These are phyloP conservation scores for Capronia americana DNA, from an alignment of 2,329 filamentous ascomycete species.

Conservation along the genomic window DNA sequence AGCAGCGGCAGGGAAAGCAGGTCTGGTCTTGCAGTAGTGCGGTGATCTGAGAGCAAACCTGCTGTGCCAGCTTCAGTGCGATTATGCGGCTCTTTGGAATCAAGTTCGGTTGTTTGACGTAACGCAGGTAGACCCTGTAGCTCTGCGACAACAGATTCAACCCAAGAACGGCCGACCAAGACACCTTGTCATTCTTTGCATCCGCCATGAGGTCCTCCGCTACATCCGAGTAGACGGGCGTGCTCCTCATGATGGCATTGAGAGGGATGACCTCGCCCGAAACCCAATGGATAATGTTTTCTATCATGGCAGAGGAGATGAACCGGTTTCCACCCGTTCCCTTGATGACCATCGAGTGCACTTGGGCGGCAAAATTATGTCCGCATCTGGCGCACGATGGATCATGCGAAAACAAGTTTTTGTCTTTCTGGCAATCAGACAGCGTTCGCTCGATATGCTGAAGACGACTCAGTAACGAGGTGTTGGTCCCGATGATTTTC, in stretches of 20 bases:
- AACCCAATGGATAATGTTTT: slow-evolving; percentile 39
- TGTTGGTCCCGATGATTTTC: slow-evolving; percentile 13
- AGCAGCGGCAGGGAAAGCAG: slow-evolving; percentile 42
- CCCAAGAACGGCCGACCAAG: slow-evolving; percentile 36
- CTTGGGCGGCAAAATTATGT: slow-evolving; percentile 33
- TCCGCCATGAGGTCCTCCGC: slow-evolving; percentile 34
- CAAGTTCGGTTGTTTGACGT: slow-evolving; percentile 11
- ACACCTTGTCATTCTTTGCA: slow-evolving; percentile 24
- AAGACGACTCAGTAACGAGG: slow-evolving; percentile 24
- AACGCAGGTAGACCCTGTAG: slow-evolving; percentile 37
- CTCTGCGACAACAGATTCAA: slow-evolving; percentile 38
- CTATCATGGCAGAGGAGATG: slow-evolving; percentile 32
- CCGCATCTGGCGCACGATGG: slow-evolving; percentile 26
- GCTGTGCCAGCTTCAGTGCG: slow-evolving; percentile 40
- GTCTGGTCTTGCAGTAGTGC: slow-evolving; percentile 37
- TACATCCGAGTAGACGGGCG: slow-evolving; percentile 37
- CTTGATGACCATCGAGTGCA: slow-evolving; percentile 17
- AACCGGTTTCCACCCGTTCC: not conserved
- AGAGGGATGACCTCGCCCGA: slow-evolving; percentile 13
- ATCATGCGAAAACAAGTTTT: slow-evolving; percentile 2
- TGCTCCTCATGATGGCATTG: slow-evolving; percentile 33
- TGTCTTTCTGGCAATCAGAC: slow-evolving; percentile 21
- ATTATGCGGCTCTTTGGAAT: slow-evolving; percentile 38
- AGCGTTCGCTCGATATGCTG: slow-evolving; percentile 27
- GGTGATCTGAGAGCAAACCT: slow-evolving; percentile 34